A percentile compares a stretch with the other conserved stretches of the same genome.
Evolutionary conservation across 805 yeast genomes (phyloP).

Genomic region (Clavispora carvajalis): DNA sequence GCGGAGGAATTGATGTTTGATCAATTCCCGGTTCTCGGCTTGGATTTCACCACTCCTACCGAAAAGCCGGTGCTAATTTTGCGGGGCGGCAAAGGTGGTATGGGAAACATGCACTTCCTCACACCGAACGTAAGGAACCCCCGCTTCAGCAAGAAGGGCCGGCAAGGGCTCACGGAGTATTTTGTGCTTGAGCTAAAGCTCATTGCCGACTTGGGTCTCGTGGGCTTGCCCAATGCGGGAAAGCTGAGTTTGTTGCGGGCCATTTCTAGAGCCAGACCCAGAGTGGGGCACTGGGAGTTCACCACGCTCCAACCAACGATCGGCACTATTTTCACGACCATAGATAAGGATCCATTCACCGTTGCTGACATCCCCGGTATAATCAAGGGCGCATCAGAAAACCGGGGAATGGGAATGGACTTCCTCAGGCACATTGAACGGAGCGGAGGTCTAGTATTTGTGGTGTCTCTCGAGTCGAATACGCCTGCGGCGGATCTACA

Average conservation of each 20-base stretch:
- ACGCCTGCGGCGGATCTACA: slow-evolving; percentile 66
- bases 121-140: slow-evolving; percentile 85
- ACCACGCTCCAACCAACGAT: slow-evolving; percentile 90
- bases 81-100: slow-evolving; percentile 88
- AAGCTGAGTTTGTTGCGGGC: slow-evolving; percentile 85
- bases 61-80: slow-evolving; percentile 63
- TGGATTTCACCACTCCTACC: slow-evolving; percentile 62
- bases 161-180: slow-evolving; percentile 57
- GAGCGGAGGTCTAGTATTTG: slow-evolving; percentile 84
- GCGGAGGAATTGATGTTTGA: slow-evolving; percentile 59
- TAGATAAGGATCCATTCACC: slow-evolving; percentile 68
- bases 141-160: slow-evolving; percentile 76
- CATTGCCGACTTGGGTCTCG: slow-evolving; percentile 89
- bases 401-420: slow-evolving; percentile 91
- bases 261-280: slow-evolving; percentile 82
- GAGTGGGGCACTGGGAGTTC: slow-evolving; percentile 95
- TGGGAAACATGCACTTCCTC: slow-evolving; percentile 94
- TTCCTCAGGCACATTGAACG: slow-evolving; percentile 90
- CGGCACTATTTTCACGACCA: slow-evolving; percentile 72
- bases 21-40: slow-evolving; percentile 73
- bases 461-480: slow-evolving; percentile 64
- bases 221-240: slow-evolving; percentile 96
- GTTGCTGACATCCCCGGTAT: slow-evolving; percentile 98
- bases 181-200: slow-evolving; percentile 81
- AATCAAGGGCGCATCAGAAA: slow-evolving; percentile 77